Percentiles rank a stretch among this genome's conserved stretches.
Evolutionary conservation across 371 early-diverging fungal species (phyloP).

Genomic region (Mucor racemosus): DNA sequence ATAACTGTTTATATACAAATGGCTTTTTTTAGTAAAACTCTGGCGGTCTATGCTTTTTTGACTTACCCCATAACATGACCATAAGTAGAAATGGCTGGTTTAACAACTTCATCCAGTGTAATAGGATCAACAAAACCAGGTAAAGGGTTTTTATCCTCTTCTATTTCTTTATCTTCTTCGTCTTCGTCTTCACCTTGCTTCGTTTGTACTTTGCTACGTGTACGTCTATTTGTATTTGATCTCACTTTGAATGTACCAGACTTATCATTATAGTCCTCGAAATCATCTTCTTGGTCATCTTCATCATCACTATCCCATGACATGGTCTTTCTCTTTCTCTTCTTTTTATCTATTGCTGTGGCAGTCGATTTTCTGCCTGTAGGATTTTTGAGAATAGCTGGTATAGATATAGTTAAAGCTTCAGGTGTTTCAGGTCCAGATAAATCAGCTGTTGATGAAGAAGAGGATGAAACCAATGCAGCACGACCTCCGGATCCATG

Average conservation of each 20-base stretch:
- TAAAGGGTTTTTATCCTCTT: slow-evolving; percentile 75
- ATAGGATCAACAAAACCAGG: slow-evolving; percentile 94
- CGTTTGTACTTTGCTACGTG: slow-evolving; percentile 22
- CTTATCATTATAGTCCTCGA: slow-evolving; percentile 62
- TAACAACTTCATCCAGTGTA: slow-evolving; percentile 87
- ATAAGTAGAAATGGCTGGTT: slow-evolving; percentile 94
- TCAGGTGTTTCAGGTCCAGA: slow-evolving; percentile 3
- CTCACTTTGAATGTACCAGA: slow-evolving; percentile 69
- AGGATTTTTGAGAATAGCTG: not conserved
- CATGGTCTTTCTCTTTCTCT: slow-evolving; percentile 47
- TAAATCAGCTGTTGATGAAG: not conserved
- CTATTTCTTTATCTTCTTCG: slow-evolving; percentile 31
- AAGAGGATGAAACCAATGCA: slow-evolving; percentile 13
- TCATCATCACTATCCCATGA: slow-evolving; percentile 41
- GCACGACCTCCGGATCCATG: slow-evolving; percentile 36
- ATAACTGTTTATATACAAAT: slow-evolving; percentile 48
- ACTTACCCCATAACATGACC: slow-evolving; percentile 92
- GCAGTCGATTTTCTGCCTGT: slow-evolving; percentile 13
- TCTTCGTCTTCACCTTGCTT: slow-evolving; percentile 8
- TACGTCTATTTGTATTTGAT: slow-evolving; percentile 30
- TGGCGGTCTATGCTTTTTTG: not conserved
- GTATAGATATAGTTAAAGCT: no score
- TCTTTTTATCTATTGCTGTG: slow-evolving; percentile 13
- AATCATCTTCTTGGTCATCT: slow-evolving; percentile 62
- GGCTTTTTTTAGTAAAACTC: not conserved